Base-by-base conservation (phyloP, 164 flowering plant species). In the Chloranthus sessilifolius region DNA sequence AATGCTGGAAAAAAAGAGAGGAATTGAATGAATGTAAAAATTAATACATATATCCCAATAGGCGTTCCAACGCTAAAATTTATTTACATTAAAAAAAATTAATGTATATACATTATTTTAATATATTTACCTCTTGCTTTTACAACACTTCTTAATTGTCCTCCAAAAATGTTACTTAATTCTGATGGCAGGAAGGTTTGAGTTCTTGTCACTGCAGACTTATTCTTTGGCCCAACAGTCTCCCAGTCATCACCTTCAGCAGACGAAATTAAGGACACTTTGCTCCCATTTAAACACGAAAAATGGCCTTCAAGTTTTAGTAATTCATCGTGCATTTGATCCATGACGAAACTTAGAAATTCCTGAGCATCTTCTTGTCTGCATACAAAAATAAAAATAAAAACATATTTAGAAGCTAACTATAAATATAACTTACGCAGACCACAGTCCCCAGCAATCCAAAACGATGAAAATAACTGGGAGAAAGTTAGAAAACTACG, bases 321-420 rank as follows among this genome's bases (percentile, higher is more conserved):
- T 46, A 94, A 68, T 63, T 94, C 99, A 77, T 75, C 83, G 68
- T 94, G 96, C 95, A 89, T 77, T 56, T 79, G 84, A 64, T 87
- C 79, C 92, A 94, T 81, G 34, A 84, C 61, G 47, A 84, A 94
- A 70, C 99, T 83, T 28, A 94, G 58, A 58, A 94, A 94, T 68
- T 89, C 99, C 65, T 94, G 99, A 35, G 99, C 95, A 87, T 94
- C 99, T 72, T 94, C 99, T 68, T 94, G 99, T 68, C 99, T 94
- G 72, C 2, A 17, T n/a, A n/a, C n/a, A n/a, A n/a, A n/a, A n/a
- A n/a, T 52, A 67, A 58, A 24, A 21, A 22, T 11, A 12, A 16
- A 3, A n/a, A n/a, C n/a, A n/a, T n/a, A 38, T 30, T 48, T 7
- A 55, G 36, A n/a, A 17, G 15, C 46, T 40, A 35, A 45, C 37